Percentiles rank a stretch among this genome's conserved stretches.
Conservation (phyloP, 352 stramenopile species). For the Albugo laibachii region DNA sequence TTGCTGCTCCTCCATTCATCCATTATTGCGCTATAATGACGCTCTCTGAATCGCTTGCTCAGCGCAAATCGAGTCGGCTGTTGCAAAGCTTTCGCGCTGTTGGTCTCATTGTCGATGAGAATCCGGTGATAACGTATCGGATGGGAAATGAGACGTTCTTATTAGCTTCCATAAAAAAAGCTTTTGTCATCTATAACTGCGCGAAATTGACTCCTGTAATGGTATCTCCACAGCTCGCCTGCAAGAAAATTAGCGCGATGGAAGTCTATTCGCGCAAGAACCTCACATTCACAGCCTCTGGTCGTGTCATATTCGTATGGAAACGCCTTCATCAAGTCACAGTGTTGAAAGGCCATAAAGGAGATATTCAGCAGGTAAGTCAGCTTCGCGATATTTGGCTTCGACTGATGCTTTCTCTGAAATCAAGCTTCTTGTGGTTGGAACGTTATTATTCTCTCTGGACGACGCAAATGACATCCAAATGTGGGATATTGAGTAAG, state of each 20-base stretch:
- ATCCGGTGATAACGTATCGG: slow-evolving; percentile 73
- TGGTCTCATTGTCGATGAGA: slow-evolving; percentile 68
- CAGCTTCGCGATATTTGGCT: neutral
- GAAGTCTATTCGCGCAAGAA: slow-evolving; percentile 42
- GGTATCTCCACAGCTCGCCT: slow-evolving; percentile 50
- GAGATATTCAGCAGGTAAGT: slow-evolving; percentile 25
- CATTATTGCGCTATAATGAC: too few species aligned
- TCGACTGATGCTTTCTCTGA: neutral
- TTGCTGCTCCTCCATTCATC: too few species aligned
- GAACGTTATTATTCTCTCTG: slow-evolving; percentile 47
- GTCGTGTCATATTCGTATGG: slow-evolving; percentile 50
- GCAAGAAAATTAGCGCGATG: slow-evolving; percentile 50
- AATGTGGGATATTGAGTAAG: slow-evolving; percentile 47
- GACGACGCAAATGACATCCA: slow-evolving; percentile 27
- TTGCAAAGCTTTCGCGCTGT: slow-evolving; percentile 82
- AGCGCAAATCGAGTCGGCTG: slow-evolving; percentile 44
- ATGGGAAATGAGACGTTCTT: slow-evolving; percentile 81
- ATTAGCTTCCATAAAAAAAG: slow-evolving; percentile 71
- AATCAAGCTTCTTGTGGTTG: slow-evolving; percentile 23
- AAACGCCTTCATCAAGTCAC: slow-evolving; percentile 32
- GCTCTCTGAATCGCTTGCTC: slow-evolving; percentile 14
- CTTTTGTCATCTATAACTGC: slow-evolving; percentile 83
- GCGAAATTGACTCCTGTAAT: slow-evolving; percentile 75
- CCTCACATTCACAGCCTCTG: slow-evolving; percentile 57
- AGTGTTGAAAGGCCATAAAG: slow-evolving; percentile 36